Evolutionary conservation across 2,329 filamentous ascomycete genomes (phyloP), one percentile per base, ranked within the genome.

Genomic region (Cercospora canescens): DNA sequence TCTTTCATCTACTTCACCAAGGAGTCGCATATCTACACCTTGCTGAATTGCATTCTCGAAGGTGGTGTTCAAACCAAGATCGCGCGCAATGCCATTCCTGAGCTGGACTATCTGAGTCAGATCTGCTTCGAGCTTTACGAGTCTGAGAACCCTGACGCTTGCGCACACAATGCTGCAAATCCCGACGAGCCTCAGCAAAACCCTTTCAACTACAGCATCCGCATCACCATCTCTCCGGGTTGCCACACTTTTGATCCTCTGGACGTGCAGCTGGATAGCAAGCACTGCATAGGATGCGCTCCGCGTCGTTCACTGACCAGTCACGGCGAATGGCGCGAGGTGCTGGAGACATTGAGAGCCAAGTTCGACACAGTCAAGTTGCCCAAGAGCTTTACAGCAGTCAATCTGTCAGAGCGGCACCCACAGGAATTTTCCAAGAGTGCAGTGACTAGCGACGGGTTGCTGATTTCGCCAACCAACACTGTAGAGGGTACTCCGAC

Each of bases 1-100:
- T 94, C 91, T 1, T 98, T 98, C 83, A 92, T 98, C 80, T 99
- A 99, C 82, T 99, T 99, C 79, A 99, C 95, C 69, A 99, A 99
- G 79, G 95, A 99, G 80, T 97, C 93, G 0, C 95, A 99, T 78
- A 97, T 99, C 69, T 99, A 99, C 81, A 99, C 95, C 5, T 86
- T 99, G 5, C 87, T 99, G 65, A 99, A 99, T 79, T 98, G 94
- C 78, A 98, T 99, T 72, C 87, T 99, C 28, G 95, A 99, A 78
- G 95, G 96, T 67, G 96, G 95, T 32, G 92, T 99, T 70, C 91
- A 96, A 76, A 97, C 94, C 26, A 99, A 99, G 82, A 98, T 99
- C 76, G 91, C 93, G 73, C 91, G 96, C 39, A 94, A 93, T 74
- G 93, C 92, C 45, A 99, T 99, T 70, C 95, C 95, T 0, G 95